Base-by-base conservation (phyloP, 2,329 filamentous ascomycete species). In the Pyricularia sp. region DNA sequence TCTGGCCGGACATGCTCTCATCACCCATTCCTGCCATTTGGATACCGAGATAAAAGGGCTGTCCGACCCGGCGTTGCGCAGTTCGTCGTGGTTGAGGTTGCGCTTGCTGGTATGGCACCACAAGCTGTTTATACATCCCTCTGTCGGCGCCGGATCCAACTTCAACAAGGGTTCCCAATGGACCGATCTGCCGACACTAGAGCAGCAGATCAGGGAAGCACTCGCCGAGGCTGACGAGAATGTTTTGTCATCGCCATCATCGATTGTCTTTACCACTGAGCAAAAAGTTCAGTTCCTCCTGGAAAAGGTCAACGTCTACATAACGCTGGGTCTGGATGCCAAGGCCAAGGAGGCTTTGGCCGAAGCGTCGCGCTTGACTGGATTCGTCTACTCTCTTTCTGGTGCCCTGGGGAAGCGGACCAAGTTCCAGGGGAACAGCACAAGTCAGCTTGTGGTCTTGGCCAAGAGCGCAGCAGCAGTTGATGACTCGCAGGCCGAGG, bases 381-480 rank as follows among this genome's bases (percentile, higher is more conserved):
- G 84, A 0, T 90, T 99, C 66, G 81, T 85, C 22, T 97, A 96
- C 75, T 88, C 87, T 0, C 75, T 99, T 65, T 96, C 91, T 0
- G 94, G 94, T 49, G 85, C 90, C 26, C 76, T 99, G 69, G 94
- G 94, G 19, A 97, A 92, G 76, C 81, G 89, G 66, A 96, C 91
- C 1, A 88, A 84, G 69, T 96, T 87, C 65, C 91, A 96, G 74
- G 82, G 91, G 71, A 89, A 86, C 66, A 88, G 87, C 70, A 87
- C 87, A 67, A 96, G 91, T 70, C 94, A 99, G 74, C 81, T 99
- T 31, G 89, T 99, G 1, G 91, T 99, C 2, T 78, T 97, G 33
- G 94, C 94, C 0, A 91, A 86, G 73, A 97, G 93, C 72, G 79
- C 65, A 2, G 16, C 79, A 7, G 66, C 66, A 16, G 61, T 59